Conservation (phyloP, 2,329 filamentous ascomycete species). For the Aspergillus oerlinghausenensis region DNA sequence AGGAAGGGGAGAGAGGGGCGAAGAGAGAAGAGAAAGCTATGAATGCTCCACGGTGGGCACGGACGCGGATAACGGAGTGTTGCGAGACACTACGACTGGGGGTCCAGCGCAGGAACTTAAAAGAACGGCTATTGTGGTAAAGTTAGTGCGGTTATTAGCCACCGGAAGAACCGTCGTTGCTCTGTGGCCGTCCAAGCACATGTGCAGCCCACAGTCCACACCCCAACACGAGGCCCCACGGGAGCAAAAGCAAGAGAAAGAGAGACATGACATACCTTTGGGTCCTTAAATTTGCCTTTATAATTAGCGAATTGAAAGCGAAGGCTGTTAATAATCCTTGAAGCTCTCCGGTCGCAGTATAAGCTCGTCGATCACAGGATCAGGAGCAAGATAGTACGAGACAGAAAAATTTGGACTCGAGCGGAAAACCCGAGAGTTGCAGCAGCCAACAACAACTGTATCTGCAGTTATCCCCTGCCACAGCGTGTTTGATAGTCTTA, state of each 20-base stretch:
- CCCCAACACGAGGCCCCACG: constrained; percentile 2
- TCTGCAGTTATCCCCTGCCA: not conserved
- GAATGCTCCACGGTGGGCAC: constrained; percentile 21
- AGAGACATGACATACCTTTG: not conserved
- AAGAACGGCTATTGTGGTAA: constrained; percentile 19
- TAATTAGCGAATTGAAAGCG: not conserved
- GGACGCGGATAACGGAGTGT: constrained; percentile 21
- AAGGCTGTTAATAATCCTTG: not conserved
- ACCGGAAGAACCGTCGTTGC: constrained; percentile 19
- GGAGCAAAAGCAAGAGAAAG: not conserved
- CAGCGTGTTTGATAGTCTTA: not conserved
- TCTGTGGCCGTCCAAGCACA: constrained; percentile 13
- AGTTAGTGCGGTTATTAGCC: constrained; percentile 21
- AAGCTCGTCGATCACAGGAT: not conserved
- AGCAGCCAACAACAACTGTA: not conserved
- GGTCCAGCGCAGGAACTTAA: not conserved
- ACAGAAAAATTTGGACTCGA: not conserved
- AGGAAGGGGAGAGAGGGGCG: not conserved
- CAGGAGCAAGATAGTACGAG: not conserved
- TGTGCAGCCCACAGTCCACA: constrained; percentile 4
- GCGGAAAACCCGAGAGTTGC: not conserved
- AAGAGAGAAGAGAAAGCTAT: constrained; percentile 11
- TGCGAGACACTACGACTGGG: constrained; percentile 16
- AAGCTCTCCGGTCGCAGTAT: not conserved
- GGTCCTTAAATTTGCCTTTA: too few species aligned